A percentile compares a stretch with the other conserved stretches of the same genome.
These are phyloP conservation scores for Eimeria tenella DNA, from an alignment of 169 alveolate genomes.

Conservation along the genomic window DNA sequence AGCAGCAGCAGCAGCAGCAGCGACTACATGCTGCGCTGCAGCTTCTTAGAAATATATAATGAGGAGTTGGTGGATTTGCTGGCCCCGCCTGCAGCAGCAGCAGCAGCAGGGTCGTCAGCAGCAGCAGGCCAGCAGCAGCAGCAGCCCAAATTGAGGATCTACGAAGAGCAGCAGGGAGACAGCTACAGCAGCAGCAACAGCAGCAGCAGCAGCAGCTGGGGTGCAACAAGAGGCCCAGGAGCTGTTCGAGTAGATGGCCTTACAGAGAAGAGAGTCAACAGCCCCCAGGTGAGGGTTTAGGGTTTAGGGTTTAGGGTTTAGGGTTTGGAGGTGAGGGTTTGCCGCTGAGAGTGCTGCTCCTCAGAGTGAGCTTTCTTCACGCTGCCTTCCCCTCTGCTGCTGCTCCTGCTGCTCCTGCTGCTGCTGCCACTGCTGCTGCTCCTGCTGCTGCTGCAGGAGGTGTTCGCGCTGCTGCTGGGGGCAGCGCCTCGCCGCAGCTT, in stretches of 20 bases:
- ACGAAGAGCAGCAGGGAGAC: conserved; percentile 21
- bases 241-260: conserved; percentile 58
- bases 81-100: neutral
- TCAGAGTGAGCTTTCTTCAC: neutral
- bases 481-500: conserved; percentile 70
- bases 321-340: neutral
- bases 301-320: conserved; percentile 5
- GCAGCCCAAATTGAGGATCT: conserved; percentile 12
- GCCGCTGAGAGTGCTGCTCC: neutral
- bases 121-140: conserved; percentile 24
- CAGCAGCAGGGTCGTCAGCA: neutral
- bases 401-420: neutral
- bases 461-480: conserved; percentile 31
- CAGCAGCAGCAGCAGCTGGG: conserved; percentile 17
- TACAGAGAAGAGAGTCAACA: conserved; percentile 54
- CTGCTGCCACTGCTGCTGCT: conserved; percentile 22
- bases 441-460: conserved; percentile 10
- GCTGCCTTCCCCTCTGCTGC: neutral
- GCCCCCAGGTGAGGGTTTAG: conserved; percentile 17
- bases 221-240: conserved; percentile 29
- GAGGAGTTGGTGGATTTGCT: conserved; percentile 83
- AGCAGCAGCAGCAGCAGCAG: conserved; percentile 71
- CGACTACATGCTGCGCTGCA: conserved; percentile 89
- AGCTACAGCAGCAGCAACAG: neutral
- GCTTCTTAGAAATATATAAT: conserved; percentile 90